Evolutionary conservation across 208 protist genomes (phyloP), one percentile per base, ranked within the genome.

Genomic region (Plasmodiophora brassicae): DNA sequence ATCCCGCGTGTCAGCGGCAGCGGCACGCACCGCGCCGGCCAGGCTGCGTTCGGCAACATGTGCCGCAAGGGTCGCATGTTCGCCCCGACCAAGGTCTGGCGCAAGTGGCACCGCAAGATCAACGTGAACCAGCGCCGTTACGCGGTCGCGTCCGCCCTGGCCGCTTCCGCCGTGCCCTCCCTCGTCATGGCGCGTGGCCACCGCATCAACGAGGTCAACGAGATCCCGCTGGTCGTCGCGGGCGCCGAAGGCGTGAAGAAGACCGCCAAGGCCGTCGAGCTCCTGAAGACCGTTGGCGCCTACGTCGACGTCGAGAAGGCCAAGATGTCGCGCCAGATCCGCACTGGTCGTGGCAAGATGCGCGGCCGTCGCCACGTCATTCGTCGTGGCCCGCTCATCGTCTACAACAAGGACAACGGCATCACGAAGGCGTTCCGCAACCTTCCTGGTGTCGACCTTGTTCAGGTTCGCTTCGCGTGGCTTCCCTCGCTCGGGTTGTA

Each of bases 11-110:
- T 99, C 89, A 88, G 90, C 88, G 98, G 98, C 87, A 95, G 96
- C 89, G 98, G 98, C 94, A 99, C 98, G 85, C 95, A 96, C 94
- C 95, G 96, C 87, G 94, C 96, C 84, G 98, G 98, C 87, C 96
- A 98, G 93, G 98, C 96, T 96, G 98, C 98, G 85, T 99, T 98
- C 93, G 98, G 97, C 88, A 99, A 99, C 96, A 98, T 99, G 97
- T 98, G 97, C 95, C 95, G 97, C 92, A 95, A 95, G 90, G 98
- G 98, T 94, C 96, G 97, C 91, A 99, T 99, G 97, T 99, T 98
- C 92, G 94, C 95, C 45, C 98, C 98, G 85, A 98, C 96, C 87
- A 98, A 98, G 94, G 95, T 95, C 90, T 99, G 94, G 94, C 94
- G 98, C 93, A 94, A 95, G 88, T 99, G 97, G 97, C 96, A 98